Conservation (phyloP, 805 yeast genomes). For the Yarrowia porcina region DNA sequence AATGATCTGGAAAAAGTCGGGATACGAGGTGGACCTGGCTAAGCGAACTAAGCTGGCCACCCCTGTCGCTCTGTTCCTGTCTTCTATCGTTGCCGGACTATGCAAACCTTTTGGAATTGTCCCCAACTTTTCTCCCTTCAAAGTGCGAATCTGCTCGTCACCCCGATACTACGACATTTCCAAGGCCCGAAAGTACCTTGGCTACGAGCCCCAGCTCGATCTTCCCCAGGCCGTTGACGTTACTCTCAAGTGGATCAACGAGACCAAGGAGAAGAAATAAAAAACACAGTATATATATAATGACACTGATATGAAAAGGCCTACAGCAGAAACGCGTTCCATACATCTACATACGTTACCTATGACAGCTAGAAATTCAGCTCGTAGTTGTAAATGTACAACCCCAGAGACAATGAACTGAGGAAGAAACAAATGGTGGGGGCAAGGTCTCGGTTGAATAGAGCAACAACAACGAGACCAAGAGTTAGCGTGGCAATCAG, state of each 20-base stretch:
- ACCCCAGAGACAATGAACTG: constrained; percentile 3
- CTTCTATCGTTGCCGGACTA: constrained; percentile 74
- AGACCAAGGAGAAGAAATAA: constrained; percentile 15
- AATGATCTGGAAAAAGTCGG: constrained; percentile 96
- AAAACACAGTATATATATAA: neutral
- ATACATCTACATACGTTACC: neutral
- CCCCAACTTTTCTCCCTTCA: constrained; percentile 92
- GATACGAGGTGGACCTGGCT: constrained; percentile 65
- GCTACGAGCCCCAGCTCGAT: constrained; percentile 60
- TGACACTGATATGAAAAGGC: neutral
- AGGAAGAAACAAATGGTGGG: constrained; percentile 9
- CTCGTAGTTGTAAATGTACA: constrained; percentile 22
- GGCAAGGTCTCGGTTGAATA: constrained; percentile 15
- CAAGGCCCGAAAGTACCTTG: constrained; percentile 76
- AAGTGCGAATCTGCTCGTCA: constrained; percentile 91
- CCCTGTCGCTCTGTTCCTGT: constrained; percentile 74
- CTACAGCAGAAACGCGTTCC: no score
- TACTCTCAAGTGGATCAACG: constrained; percentile 24
- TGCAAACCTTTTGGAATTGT: constrained; percentile 73
- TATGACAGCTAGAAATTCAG: neutral
- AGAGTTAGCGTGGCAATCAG: constrained; percentile 1
- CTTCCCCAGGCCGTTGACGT: constrained; percentile 16
- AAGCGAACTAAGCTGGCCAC: constrained; percentile 37
- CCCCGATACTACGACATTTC: constrained; percentile 86
- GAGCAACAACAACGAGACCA: constrained; percentile 5